Conservation (phyloP, 2,329 filamentous ascomycete species). For the Blumeria graminis region DNA sequence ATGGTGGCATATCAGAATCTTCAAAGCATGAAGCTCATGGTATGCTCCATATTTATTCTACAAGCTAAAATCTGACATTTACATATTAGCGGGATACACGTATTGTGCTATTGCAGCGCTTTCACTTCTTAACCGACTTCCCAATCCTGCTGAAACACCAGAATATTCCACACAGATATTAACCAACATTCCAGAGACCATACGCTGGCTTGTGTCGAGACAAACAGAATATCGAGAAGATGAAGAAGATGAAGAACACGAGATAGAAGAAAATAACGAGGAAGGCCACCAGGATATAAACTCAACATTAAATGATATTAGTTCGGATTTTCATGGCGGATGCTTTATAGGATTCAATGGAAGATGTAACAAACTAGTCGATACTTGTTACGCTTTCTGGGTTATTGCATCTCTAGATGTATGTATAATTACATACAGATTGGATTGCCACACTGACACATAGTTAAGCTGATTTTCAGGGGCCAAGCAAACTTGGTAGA, state of each 20-base stretch:
- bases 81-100: conserved; percentile 50
- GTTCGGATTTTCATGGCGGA: conserved; percentile 5
- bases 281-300: not conserved
- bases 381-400: conserved; percentile 97
- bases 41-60: conserved; percentile 3
- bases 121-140: conserved; percentile 30
- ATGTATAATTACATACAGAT: conserved; percentile 7
- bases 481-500: conserved; percentile 28
- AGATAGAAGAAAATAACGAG: conserved; percentile 4
- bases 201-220: conserved; percentile 35
- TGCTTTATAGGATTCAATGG: conserved; percentile 59
- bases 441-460: not conserved
- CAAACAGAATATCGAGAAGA: conserved; percentile 35
- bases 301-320: not conserved
- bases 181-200: conserved; percentile 15
- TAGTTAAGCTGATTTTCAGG: conserved; percentile 28
- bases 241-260: conserved; percentile 17
- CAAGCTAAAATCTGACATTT: conserved; percentile 4
- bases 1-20: conserved; percentile 15
- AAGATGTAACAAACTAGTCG: conserved; percentile 68
- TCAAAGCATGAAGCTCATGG: conserved; percentile 15
- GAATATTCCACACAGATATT: conserved; percentile 10
- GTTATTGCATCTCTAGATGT: conserved; percentile 39
- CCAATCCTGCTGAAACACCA: conserved; percentile 4
- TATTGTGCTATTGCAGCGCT: conserved; percentile 70